Conservation (phyloP, 495 filamentous ascomycete genomes). For the Aspergillus ostianus region DNA sequence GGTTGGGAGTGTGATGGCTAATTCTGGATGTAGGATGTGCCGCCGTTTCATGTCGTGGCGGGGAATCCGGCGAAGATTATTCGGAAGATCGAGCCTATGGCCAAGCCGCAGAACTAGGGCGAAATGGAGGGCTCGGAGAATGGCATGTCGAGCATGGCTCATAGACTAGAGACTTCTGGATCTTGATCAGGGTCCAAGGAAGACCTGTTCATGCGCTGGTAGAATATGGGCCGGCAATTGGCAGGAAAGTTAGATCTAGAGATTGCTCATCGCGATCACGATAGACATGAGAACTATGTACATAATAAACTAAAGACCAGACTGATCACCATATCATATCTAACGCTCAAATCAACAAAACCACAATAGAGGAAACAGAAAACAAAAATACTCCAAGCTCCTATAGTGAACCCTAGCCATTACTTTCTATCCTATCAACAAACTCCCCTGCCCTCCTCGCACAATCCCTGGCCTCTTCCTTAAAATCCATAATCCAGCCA, state of each 20-base stretch:
- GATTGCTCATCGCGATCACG: too few species aligned
- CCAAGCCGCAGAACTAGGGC: neutral
- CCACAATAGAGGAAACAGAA: neutral
- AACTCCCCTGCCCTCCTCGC: constrained; percentile 35
- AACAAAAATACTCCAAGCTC: neutral
- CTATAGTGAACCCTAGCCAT: too few species aligned
- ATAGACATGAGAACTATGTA: too few species aligned
- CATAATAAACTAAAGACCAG: too few species aligned
- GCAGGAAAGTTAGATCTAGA: too few species aligned
- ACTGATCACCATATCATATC: neutral
- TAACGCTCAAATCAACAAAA: neutral
- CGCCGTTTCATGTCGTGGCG: constrained; percentile 7
- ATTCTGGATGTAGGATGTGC: constrained; percentile 3
- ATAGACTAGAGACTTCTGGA: neutral
- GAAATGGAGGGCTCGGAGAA: neutral
- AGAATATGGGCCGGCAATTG: too few species aligned
- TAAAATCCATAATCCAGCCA: constrained; percentile 31
- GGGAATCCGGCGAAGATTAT: constrained; percentile 10
- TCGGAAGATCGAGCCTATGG: neutral
- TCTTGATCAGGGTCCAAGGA: too few species aligned
- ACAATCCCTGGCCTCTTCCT: constrained; percentile 24
- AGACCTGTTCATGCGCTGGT: too few species aligned
- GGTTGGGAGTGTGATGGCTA: neutral
- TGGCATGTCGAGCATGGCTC: neutral
- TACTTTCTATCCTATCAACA: constrained; percentile 7